Percentiles rank a stretch among this genome's conserved stretches.
Conservation (phyloP, 371 early-diverging fungal species). For the Thermomucor indicae-seudaticae region DNA sequence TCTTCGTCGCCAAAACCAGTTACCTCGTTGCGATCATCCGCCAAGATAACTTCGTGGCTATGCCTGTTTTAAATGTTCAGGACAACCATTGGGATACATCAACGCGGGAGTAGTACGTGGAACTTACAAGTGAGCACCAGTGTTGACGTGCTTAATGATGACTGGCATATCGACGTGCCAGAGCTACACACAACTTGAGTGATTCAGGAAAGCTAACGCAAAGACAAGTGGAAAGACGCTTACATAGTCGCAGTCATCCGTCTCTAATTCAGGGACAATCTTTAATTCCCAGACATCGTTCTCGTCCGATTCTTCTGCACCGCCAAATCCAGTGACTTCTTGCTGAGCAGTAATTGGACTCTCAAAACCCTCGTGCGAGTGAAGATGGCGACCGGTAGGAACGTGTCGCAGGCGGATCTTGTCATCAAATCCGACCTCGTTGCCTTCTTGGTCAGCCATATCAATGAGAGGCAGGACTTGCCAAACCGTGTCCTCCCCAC, state of each 20-base stretch:
- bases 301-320: conserved; percentile 38
- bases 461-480: conserved; percentile 46
- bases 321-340: conserved; percentile 58
- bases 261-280: conserved; percentile 40
- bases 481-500: conserved; percentile 44
- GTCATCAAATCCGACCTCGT: conserved; percentile 48
- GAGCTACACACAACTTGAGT: conserved; percentile 16
- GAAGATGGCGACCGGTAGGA: conserved; percentile 45
- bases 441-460: conserved; percentile 27
- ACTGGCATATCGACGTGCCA: conserved; percentile 49
- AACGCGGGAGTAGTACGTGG: background rate
- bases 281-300: conserved; percentile 64
- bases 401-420: conserved; percentile 52
- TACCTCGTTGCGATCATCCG: conserved; percentile 47
- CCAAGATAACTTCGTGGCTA: conserved; percentile 35
- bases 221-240: conserved; percentile 1
- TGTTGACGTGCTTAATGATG: conserved; percentile 45
- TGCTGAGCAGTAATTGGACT: conserved; percentile 56
- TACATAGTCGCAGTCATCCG: conserved; percentile 25
- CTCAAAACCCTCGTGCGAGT: conserved; percentile 49
- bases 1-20: conserved; percentile 45
- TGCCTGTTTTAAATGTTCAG: conserved; percentile 18
- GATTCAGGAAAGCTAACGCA: background rate
- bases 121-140: conserved; percentile 46
- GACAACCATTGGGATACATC: background rate